Conservation (phyloP, 2,329 filamentous ascomycete genomes). For the Ascochyta clinopodiicola region DNA sequence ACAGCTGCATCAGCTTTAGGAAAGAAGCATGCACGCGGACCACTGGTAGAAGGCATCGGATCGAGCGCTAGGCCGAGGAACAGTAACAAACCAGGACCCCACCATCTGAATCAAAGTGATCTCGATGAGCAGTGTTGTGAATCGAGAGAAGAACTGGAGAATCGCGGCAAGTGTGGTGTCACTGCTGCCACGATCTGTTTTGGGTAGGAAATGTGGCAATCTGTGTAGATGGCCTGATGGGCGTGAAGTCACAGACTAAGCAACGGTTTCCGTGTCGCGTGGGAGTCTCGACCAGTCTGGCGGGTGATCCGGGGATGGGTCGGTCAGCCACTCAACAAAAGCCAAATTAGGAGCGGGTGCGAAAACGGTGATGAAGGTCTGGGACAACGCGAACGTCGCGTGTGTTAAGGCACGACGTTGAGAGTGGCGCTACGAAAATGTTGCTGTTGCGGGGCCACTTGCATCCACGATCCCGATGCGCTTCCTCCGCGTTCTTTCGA, state of each 20-base stretch:
- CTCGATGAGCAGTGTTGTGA: not conserved
- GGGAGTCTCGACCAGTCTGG: slow-evolving; percentile 10
- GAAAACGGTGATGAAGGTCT: not conserved
- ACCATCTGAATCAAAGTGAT: slow-evolving; percentile 7
- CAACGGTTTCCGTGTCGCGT: slow-evolving; percentile 14
- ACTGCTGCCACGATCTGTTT: not conserved
- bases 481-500: not conserved
- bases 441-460: slow-evolving; percentile 12
- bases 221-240: not conserved
- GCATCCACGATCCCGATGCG: slow-evolving; percentile 12
- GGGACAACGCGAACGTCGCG: not conserved
- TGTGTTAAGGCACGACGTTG: not conserved
- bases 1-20: slow-evolving; percentile 37
- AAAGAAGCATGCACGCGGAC: slow-evolving; percentile 30
- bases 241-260: not conserved
- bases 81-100: not conserved
- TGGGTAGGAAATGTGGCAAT: not conserved
- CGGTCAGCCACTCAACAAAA: not conserved
- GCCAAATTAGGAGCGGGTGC: not conserved
- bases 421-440: slow-evolving; percentile 4
- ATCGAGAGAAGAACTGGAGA: not conserved
- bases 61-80: not conserved
- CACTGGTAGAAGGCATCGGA: slow-evolving; percentile 20
- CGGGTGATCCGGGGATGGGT: not conserved
- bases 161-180: not conserved